Base-by-base conservation (phyloP, 164 flowering plant species). In the Annona cherimola region DNA sequence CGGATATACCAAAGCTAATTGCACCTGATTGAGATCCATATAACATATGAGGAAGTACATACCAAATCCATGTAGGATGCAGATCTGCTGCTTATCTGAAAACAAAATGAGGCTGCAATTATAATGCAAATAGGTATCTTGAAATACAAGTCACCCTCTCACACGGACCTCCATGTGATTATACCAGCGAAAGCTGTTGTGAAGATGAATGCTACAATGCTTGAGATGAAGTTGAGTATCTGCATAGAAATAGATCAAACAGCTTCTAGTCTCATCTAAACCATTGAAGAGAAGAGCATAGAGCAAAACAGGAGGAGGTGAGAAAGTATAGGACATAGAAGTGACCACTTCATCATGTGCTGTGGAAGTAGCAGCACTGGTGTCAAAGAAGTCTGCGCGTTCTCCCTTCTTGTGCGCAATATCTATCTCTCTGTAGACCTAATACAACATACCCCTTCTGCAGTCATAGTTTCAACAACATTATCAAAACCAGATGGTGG, bases 341-440 rank as follows among this genome's bases (percentile, higher is more conserved):
- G 84, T 75, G 40, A 89, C 81, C 45, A 89, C 87, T 71, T 26
- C 35, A 26, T 89, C 76, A 67, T 72, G 83, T 3, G 84, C 80
- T n/a, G 81, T 84, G 18, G 90, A 84, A 61, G 84, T 75, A 74
- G 78, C 81, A 68, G 80, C 20, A 16, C 44, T 41, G 39, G 82
- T 79, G 67, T 89, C 90, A 68, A 82, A 85, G 84, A 82, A 87
- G 16, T 83, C 78, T 46, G 80, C 89, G 64, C 87, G 86, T 78
- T 89, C 45, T 81, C 79, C 74, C 55, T 75, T 72, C 86, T 79
- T 75, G 84, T 74, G 4, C 79, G 72, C 42, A 86, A 82, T 43
- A 86, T 79, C 72, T 90, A 90, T 66, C 92, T 85, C 78, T 88
- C 89, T 14, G 89, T 89, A 0, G 92, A 86, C 71, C 83, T 76